A percentile compares a stretch with the other conserved stretches of the same genome.
phyloP scores from a whole-genome alignment of 2,329 filamentous ascomycete genomes.

The Setomelanomma holmii region DNA sequence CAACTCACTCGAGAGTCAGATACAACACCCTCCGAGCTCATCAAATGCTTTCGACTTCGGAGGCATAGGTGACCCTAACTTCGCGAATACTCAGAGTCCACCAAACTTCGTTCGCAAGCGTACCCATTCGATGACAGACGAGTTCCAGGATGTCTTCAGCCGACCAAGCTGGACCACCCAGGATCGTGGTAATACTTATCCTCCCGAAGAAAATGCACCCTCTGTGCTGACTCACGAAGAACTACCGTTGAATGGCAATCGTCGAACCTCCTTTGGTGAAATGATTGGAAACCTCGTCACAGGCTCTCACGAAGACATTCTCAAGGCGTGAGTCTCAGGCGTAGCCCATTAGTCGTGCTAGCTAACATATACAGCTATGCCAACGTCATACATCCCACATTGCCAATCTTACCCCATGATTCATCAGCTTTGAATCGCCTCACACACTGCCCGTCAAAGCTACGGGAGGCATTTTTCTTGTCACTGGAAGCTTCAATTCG shows the following conservation, averaged over 20 bases:
- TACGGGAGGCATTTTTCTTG: conserved; percentile 47
- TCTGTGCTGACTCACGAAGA: conserved; percentile 38
- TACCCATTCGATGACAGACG: conserved; percentile 49
- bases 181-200: conserved; percentile 42
- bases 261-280: conserved; percentile 46
- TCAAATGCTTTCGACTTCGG: conserved; percentile 40
- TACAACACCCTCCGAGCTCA: conserved; percentile 37
- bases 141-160: conserved; percentile 40
- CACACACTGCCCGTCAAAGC: conserved; percentile 41
- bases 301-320: conserved; percentile 41
- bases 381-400: conserved; percentile 43
- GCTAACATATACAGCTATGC: conserved; percentile 42
- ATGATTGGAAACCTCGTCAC: conserved; percentile 45
- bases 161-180: conserved; percentile 44
- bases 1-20: conserved; percentile 48
- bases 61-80: conserved; percentile 35
- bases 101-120: conserved; percentile 45
- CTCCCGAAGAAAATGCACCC: conserved; percentile 23
- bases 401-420: conserved; percentile 45
- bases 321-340: conserved; percentile 40
- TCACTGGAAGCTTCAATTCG: conserved; percentile 44
- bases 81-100: conserved; percentile 39
- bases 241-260: conserved; percentile 39
- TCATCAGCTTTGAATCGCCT: conserved; percentile 42
- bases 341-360: not conserved